These are phyloP conservation scores for Colletotrichum camelliae DNA, from an alignment of 2,329 filamentous ascomycete species.

Conservation along the genomic window DNA sequence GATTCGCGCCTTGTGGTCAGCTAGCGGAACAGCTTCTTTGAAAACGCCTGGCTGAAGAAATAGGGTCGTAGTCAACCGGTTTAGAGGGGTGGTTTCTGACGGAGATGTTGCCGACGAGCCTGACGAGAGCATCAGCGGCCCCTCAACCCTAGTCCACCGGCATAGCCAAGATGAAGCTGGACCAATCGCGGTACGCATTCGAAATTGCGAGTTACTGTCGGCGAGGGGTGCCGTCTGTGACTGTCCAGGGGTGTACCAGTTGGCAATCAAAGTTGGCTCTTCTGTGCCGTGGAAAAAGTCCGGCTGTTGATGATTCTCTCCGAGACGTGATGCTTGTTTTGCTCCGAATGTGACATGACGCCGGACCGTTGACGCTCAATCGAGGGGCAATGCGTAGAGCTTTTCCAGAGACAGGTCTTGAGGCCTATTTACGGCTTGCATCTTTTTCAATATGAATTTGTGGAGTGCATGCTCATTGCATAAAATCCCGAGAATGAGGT, in stretches of 20 bases:
- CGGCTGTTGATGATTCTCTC: neutral
- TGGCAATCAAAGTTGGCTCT: neutral
- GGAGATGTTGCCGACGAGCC: slow-evolving; percentile 15
- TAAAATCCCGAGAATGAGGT: neutral
- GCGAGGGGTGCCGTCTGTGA: neutral
- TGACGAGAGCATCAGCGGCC: neutral
- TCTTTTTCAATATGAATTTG: neutral
- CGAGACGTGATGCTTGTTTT: slow-evolving; percentile 8
- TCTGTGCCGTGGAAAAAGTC: neutral
- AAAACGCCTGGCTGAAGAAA: neutral
- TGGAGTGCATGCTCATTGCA: neutral
- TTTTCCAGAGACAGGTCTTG: neutral
- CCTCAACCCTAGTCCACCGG: neutral
- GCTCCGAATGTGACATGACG: neutral
- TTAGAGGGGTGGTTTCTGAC: neutral
- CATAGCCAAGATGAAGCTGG: neutral
- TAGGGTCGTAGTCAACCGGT: neutral
- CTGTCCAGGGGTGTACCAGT: neutral
- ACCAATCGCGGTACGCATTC: neutral
- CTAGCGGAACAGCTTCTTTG: neutral
- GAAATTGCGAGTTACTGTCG: neutral
- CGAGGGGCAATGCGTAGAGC: neutral
- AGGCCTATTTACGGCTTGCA: neutral
- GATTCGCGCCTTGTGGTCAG: neutral
- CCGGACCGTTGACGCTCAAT: neutral